A percentile compares a stretch with the other conserved stretches of the same genome.
phyloP scores from a whole-genome alignment of 345 rosid species.

The Arabis hirsuta region DNA sequence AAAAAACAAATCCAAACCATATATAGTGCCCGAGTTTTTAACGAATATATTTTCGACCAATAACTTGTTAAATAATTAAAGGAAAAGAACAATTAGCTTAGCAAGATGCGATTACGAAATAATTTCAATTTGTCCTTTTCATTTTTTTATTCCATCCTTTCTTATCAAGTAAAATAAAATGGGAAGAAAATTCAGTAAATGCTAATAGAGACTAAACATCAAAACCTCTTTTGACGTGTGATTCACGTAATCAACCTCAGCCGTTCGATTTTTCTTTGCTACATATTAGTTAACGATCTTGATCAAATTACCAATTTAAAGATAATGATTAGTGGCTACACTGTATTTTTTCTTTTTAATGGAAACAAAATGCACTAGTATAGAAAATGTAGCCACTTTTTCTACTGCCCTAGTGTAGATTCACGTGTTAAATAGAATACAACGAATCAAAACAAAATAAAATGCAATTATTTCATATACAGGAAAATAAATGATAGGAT shows the following conservation, averaged over 20 bases:
- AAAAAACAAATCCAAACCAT: background rate
- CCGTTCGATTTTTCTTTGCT: constrained; percentile 15
- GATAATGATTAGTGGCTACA: background rate
- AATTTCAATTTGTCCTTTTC: too few relatives aligned
- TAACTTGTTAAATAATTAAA: too few relatives aligned
- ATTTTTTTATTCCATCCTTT: constrained; percentile 7
- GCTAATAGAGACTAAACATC: constrained; percentile 25
- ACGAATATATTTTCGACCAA: too few relatives aligned
- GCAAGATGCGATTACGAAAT: too few relatives aligned
- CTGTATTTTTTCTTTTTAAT: background rate
- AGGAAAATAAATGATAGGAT: background rate
- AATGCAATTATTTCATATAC: background rate
- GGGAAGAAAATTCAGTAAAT: constrained; percentile 7
- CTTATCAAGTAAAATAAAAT: background rate
- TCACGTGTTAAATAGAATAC: constrained; percentile 29
- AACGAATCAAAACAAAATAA: background rate
- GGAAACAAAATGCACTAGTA: background rate
- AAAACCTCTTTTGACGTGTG: constrained; percentile 23
- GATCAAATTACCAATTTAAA: background rate
- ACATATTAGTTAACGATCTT: background rate
- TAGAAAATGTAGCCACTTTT: constrained; percentile 7
- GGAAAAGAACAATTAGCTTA: too few relatives aligned
- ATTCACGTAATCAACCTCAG: constrained; percentile 18
- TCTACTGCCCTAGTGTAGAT: constrained; percentile 13
- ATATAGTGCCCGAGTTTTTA: background rate